A percentile compares a stretch with the other conserved stretches of the same genome.
These are phyloP conservation scores for Marasmius tenuissimus DNA, from an alignment of 1,284 basidiomycete genomes.

Conservation along the genomic window DNA sequence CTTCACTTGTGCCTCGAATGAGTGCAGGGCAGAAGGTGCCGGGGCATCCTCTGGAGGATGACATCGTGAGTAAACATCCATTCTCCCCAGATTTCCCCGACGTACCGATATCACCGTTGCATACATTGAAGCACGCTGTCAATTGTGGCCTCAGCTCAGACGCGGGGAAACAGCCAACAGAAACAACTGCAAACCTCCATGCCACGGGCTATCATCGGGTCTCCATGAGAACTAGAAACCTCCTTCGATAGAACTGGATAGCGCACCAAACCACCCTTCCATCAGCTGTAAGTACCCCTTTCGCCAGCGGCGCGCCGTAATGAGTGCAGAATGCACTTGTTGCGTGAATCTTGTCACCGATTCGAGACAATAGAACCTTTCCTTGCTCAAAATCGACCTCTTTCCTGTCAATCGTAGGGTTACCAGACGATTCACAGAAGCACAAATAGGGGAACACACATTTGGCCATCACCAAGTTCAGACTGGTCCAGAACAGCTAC, in stretches of 20 bases:
- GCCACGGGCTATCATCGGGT: conserved; percentile 69
- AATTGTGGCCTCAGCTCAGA: not conserved
- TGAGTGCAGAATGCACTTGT: conserved; percentile 90
- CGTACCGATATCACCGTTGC: conserved; percentile 75
- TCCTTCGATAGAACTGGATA: not conserved
- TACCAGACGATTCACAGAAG: not conserved
- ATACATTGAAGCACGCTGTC: conserved; percentile 85
- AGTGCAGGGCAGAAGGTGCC: conserved; percentile 82
- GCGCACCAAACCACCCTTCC: conserved; percentile 79
- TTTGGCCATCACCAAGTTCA: conserved; percentile 77
- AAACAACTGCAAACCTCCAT: conserved; percentile 61
- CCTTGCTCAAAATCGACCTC: conserved; percentile 81
- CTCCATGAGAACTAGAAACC: not conserved
- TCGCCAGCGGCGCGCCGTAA: conserved; percentile 82
- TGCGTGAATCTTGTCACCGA: conserved; percentile 75
- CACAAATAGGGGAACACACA: conserved; percentile 43
- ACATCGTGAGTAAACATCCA: not conserved
- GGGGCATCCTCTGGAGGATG: conserved; percentile 81
- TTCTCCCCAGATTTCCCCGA: not conserved
- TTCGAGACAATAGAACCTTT: conserved; percentile 78
- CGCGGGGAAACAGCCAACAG: not conserved
- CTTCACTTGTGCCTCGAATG: conserved; percentile 73
- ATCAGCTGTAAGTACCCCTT: conserved; percentile 80
- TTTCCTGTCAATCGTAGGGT: conserved; percentile 49
- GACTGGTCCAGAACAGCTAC: conserved; percentile 63